Evolutionary conservation across 495 filamentous ascomycete genomes (phyloP), one percentile per base, ranked within the genome.

Genomic region (Aspergillus bertholletiae): DNA sequence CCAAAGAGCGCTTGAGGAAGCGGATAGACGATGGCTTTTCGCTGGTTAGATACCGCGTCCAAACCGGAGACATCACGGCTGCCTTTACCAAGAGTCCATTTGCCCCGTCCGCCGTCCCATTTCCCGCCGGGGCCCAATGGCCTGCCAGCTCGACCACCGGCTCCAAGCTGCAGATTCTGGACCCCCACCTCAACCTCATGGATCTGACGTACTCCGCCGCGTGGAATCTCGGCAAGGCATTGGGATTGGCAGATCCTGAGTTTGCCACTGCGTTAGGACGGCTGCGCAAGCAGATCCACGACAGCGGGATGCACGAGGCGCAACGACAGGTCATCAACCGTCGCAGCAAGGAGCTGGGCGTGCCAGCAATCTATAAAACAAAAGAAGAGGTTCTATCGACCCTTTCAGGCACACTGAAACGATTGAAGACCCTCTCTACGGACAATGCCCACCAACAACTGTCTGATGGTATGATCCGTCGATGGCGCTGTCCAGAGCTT

Each of bases 151-250:
- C 53, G 1, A 56, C 6, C 28, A 32, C 27, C 11, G 61, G 56
- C 0, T 45, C 44, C 1, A 66, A 76, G 39, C 54, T 73, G 7
- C 71, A 80, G 55, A 73, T 82, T 15, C 45, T 84, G 0, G 81
- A 84, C 44, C 34, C 44, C 12, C 7, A 68, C 1, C 35, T 70
- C 0, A 66, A 69, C 1, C n/a, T 84, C 3, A 78, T 82, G 74
- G 77, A 83, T 51, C 51, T 80, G 5, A 72, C 74, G 1, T 82
- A 79, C 49, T 69, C 65, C 1, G 46, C 58, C 0, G 79, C 79
- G 0, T 83, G 79, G 80, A 55, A 77, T n/a, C 53, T 81, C 0
- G 79, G 79, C 0, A 59, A 58, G 24, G 56, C 56, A 1, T 23
- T 78, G 18, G 76, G 64, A 0, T 41, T 74, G 0, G 61, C 53